Evolutionary conservation across 1,139 yeast species (phyloP), one percentile per base, ranked within the genome.

Genomic region (Zygotorulaspora mrakii): DNA sequence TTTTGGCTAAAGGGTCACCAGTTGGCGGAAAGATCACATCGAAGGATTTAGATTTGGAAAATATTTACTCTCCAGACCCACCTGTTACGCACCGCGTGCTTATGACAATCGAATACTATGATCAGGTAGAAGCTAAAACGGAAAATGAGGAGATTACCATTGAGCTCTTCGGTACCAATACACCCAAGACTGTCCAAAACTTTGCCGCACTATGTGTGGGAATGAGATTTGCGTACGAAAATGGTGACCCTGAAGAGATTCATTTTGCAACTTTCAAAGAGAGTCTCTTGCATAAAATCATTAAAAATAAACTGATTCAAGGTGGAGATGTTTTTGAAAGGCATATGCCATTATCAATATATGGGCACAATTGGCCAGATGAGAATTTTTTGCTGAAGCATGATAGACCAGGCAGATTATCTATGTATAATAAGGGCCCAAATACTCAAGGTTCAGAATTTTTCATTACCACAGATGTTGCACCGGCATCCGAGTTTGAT

Each of bases 241-340:
- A 76, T 35, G 26, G 35, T 22, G 53, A 50, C 17, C 64, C 70
- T 42, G 70, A 77, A 43, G 68, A 71, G 4, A 80, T 77, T 46
- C 74, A 79, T 22, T 52, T 61, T 33, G 67, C 76, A 46, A 88
- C 89, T 52, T 80, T 76, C 67, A 70, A 72, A 46, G 67, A 69
- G 37, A 74, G 84, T 12, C 59, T 70, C 26, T 79, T 82, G 73
- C 86, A 79, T 68, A 68, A 86, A 59, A 77, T 82, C 40, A 77
- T 80, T 43, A 74, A 79, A 43, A 73, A 71, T 47, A 78, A 77
- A 64, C 76, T 80, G 77, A 74, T 82, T 53, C 87, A 80, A 65
- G 87, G 88, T 57, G 94, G 91, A 62, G 81, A 77, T 59, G 83
- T 86, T 71, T 80, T 91, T 66, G 82, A 82, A 65, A 89, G 91